Base-by-base conservation (phyloP, 2,329 filamentous ascomycete species). In the Thermothelomyces thermophilus region DNA sequence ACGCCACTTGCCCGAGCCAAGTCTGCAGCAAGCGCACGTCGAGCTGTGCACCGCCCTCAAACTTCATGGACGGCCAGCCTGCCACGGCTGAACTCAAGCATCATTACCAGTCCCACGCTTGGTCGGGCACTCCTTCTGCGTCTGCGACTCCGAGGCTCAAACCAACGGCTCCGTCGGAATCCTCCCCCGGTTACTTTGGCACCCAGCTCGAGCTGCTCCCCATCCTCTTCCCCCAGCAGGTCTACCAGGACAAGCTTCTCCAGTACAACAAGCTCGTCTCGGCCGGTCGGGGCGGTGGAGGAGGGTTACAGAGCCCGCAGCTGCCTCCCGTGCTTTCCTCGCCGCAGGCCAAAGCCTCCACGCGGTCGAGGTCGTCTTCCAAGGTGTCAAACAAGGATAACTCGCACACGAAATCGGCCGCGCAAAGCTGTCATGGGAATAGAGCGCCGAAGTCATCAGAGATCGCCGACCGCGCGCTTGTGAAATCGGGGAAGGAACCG, bases 261-360 rank as follows among this genome's bases (percentile, higher is more conserved):
- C 75, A 82, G 58, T 84, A 84, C 72, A 84, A 83, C 66, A 78
- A 76, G 62, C 77, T 84, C 63, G 74, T 84, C 58, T 77, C 79
- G 46, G 74, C 78, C 42, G 70, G 75, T 50, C 70, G 78, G 61
- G 64, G 66, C 54, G 68, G 67, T 62, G 73, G 67, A 65, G 75
- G 76, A 58, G 76, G 77, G 60, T 66, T 82, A 52, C 78, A 80
- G 61, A 72, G 75, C 52, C 68, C 74, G 55, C 75, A 79, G 51
- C 72, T 80, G 53, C 73, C 76, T 53, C 73, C 78, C 44, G 67
- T 77, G 53, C 66, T 81, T 55, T 78, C 78, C 46, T 69, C 77
- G 50, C 74, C 79, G 54, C 72, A 75, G 63, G 72, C 76, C 58
- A 77, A 82, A 66, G 72, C 75, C 60, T 71, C 74, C 58, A 69